Evolutionary conservation across 208 protist species (phyloP).

Genomic region (Herpetomonas tarakana): DNA sequence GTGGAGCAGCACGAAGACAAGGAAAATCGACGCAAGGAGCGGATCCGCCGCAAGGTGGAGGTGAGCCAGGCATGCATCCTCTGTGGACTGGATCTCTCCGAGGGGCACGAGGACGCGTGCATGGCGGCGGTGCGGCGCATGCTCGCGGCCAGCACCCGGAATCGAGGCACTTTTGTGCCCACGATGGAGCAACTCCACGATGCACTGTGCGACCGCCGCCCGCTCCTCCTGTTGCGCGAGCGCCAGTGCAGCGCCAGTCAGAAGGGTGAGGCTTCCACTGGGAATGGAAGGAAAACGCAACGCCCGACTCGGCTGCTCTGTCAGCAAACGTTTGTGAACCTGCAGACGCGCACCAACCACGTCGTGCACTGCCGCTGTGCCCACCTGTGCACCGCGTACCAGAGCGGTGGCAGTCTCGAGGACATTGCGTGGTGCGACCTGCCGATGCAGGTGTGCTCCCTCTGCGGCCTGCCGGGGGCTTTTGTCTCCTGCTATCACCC

Average conservation of each 20-base stretch:
- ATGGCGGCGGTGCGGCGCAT: conserved; percentile 51
- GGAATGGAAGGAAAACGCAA: conserved; percentile 12
- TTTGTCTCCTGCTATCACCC: conserved; percentile 83
- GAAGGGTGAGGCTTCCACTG: neutral
- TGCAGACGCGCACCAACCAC: conserved; percentile 41
- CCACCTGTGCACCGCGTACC: conserved; percentile 77
- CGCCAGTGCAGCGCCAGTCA: neutral
- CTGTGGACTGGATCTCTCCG: conserved; percentile 67
- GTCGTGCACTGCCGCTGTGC: conserved; percentile 81
- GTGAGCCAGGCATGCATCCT: conserved; percentile 63
- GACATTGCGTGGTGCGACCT: conserved; percentile 60
- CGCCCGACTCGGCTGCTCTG: conserved; percentile 43
- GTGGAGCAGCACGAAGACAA: conserved; percentile 54
- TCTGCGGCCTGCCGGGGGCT: conserved; percentile 70
- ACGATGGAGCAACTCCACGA: conserved; percentile 41
- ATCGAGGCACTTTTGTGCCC: conserved; percentile 55
- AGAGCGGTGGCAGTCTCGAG: conserved; percentile 64
- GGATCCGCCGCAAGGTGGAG: conserved; percentile 54
- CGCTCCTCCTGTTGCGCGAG: neutral
- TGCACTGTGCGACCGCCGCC: conserved; percentile 51
- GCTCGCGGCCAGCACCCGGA: conserved; percentile 49
- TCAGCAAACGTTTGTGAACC: conserved; percentile 61
- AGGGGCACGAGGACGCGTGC: conserved; percentile 28
- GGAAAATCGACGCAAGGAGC: conserved; percentile 61
- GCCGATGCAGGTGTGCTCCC: conserved; percentile 48